Evolutionary conservation across 768 basidiomycete species (phyloP).

Genomic region (Lactifluus piperatus): DNA sequence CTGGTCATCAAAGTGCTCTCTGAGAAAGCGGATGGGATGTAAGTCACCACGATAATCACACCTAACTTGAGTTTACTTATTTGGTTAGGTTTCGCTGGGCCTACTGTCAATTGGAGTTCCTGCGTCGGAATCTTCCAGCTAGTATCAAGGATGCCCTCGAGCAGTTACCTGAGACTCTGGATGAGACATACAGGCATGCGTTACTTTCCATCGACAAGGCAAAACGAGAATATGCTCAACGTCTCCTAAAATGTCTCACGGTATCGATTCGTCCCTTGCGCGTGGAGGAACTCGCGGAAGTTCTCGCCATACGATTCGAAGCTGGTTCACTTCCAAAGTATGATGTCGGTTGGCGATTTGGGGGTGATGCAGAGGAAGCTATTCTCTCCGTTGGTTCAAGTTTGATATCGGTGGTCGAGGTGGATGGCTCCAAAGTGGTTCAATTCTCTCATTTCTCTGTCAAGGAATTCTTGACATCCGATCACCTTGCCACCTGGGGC

Average conservation of each 20-base stretch:
- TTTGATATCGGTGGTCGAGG: neutral
- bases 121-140: neutral
- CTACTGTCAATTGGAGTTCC: neutral
- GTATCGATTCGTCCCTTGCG: conserved; percentile 1
- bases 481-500: too few species aligned
- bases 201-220: neutral
- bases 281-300: neutral
- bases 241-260: neutral
- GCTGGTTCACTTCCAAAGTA: neutral
- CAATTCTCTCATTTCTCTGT: too few species aligned
- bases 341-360: too few species aligned
- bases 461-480: too few species aligned
- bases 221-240: neutral
- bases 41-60: neutral
- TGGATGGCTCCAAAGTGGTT: neutral
- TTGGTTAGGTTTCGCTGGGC: neutral
- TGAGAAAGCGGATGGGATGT: neutral
- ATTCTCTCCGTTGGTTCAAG: conserved; percentile 1
- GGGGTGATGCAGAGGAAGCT: neutral
- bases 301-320: neutral
- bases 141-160: neutral
- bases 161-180: neutral
- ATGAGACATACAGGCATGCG: neutral
- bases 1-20: neutral
- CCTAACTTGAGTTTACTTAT: neutral